Percentiles rank a stretch among this genome's conserved stretches.
Evolutionary conservation across 306 rosid species (phyloP).

Genomic region (Begonia peltatifolia): DNA sequence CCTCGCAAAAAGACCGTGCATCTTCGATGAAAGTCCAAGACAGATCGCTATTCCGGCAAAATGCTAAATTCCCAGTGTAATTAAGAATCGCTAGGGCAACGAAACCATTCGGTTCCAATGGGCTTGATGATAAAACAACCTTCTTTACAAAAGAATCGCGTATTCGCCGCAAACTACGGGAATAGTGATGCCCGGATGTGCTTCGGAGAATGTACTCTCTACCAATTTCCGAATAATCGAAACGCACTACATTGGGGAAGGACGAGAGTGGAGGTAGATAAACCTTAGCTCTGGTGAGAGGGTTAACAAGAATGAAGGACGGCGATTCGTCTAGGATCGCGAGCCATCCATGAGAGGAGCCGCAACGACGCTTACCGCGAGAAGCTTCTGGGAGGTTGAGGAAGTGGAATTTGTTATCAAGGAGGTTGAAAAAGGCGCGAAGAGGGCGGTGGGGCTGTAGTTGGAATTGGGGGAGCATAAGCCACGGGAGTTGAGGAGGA

Average conservation of each 20-base stretch:
- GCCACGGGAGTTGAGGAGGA: conserved; percentile 61
- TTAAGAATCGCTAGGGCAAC: conserved; percentile 39
- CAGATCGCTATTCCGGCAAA: conserved; percentile 23
- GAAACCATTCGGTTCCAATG: conserved; percentile 10
- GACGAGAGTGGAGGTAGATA: conserved; percentile 45
- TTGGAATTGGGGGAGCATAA: conserved; percentile 35
- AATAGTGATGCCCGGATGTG: conserved; percentile 11
- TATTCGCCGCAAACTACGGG: conserved; percentile 32
- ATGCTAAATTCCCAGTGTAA: conserved; percentile 25
- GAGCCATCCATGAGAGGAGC: conserved; percentile 70
- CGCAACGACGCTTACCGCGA: conserved; percentile 32
- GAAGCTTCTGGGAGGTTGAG: conserved; percentile 42
- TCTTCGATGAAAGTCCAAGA: conserved; percentile 33
- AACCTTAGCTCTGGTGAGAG: conserved; percentile 28
- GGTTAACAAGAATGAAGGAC: conserved; percentile 34
- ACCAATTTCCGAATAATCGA: conserved; percentile 40
- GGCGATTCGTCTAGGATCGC: conserved; percentile 41
- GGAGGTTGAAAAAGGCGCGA: conserved; percentile 34
- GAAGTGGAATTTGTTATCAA: conserved; percentile 29
- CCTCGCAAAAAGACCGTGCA: conserved; percentile 33
- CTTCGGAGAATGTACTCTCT: conserved; percentile 28
- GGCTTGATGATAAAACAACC: conserved; percentile 37
- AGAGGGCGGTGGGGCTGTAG: conserved; percentile 12
- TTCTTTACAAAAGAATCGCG: conserved; percentile 42
- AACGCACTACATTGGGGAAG: conserved; percentile 45